phyloP scores from a whole-genome alignment of 306 rosid genomes.

The Betula pendula region DNA sequence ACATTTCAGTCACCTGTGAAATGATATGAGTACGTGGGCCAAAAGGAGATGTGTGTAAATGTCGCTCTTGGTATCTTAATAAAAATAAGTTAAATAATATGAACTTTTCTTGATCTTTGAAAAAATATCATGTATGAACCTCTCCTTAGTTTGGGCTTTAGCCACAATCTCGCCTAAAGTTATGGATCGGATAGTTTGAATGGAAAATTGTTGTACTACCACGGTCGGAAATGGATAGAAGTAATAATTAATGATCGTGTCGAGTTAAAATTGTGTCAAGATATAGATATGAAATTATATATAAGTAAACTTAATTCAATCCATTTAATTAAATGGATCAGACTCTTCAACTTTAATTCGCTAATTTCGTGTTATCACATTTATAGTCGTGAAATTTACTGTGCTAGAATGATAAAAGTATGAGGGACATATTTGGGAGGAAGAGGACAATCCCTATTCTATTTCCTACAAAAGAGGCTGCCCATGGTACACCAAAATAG shows the following conservation, averaged over 20 bases:
- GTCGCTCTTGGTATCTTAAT: slow-evolving; percentile 8
- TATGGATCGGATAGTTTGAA: not conserved
- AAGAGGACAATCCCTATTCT: not conserved
- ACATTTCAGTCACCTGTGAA: not conserved
- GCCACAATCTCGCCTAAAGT: not conserved
- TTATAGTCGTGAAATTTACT: not conserved
- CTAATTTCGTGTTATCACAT: too few relatives aligned
- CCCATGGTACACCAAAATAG: not conserved
- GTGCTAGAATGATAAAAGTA: not conserved
- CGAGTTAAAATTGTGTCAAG: too few relatives aligned
- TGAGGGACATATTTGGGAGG: not conserved
- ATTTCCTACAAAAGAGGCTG: not conserved
- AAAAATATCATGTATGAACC: too few relatives aligned
- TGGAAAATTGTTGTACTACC: too few relatives aligned
- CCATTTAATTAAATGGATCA: too few relatives aligned
- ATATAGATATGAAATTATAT: too few relatives aligned
- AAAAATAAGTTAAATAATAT: not conserved
- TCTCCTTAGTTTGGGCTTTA: not conserved
- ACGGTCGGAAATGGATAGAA: too few relatives aligned
- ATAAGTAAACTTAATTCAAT: too few relatives aligned
- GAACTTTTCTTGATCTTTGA: too few relatives aligned
- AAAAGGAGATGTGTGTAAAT: slow-evolving; percentile 2
- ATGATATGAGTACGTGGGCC: not conserved
- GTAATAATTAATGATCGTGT: too few relatives aligned
- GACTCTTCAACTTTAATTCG: too few relatives aligned